Evolutionary conservation across 495 filamentous ascomycete genomes (phyloP).

Genomic region (Hypomontagnella submonticulosa): DNA sequence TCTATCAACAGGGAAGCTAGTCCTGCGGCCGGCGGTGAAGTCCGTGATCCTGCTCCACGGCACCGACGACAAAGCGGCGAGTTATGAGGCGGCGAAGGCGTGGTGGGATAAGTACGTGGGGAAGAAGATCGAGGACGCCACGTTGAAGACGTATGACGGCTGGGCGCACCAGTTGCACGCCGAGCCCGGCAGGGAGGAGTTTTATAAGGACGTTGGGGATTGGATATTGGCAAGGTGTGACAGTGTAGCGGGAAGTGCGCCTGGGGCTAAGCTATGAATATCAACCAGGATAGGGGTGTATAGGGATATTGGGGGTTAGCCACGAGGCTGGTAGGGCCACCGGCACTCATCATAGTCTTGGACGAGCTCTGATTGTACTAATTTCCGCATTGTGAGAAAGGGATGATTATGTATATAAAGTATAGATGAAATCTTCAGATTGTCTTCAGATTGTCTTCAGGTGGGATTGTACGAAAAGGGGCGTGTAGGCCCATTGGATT

Average conservation of each 20-base stretch:
- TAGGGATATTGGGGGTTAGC: too few relatives aligned
- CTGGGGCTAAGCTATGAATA: slow-evolving; percentile 31
- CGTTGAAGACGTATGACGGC: slow-evolving; percentile 78
- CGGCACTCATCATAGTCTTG: too few relatives aligned
- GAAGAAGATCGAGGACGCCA: slow-evolving; percentile 68
- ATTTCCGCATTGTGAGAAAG: too few relatives aligned
- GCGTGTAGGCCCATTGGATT: too few relatives aligned
- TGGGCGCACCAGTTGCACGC: slow-evolving; percentile 82
- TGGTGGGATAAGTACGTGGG: slow-evolving; percentile 65
- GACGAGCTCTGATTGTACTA: too few relatives aligned
- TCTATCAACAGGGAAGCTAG: slow-evolving; percentile 59
- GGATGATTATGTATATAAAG: too few relatives aligned
- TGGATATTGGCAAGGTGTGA: slow-evolving; percentile 72
- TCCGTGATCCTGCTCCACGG: slow-evolving; percentile 75
- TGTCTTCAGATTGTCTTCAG: too few relatives aligned
- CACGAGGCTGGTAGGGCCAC: too few relatives aligned
- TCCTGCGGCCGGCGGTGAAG: slow-evolving; percentile 47
- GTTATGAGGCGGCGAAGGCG: slow-evolving; percentile 67
- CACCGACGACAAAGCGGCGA: slow-evolving; percentile 72
- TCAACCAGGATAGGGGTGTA: too few relatives aligned
- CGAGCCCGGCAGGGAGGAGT: slow-evolving; percentile 71
- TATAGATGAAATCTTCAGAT: too few relatives aligned
- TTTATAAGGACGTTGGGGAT: slow-evolving; percentile 74
- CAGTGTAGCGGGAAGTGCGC: slow-evolving; percentile 7
- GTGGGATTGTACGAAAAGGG: too few relatives aligned